phyloP scores from a whole-genome alignment of 495 filamentous ascomycete genomes.

The Terfezia boudieri region DNA sequence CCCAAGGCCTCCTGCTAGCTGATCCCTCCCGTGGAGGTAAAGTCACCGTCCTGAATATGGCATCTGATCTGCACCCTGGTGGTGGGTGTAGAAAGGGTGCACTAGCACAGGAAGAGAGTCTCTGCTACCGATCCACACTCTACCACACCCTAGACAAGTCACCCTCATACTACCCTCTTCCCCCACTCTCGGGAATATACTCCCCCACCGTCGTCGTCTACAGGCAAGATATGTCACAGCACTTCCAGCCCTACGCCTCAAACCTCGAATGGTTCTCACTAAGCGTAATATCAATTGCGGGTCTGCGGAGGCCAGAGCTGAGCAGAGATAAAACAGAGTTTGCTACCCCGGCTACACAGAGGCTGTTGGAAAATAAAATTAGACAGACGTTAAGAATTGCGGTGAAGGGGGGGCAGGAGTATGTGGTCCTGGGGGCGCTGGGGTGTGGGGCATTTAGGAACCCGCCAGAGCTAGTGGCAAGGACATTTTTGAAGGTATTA shows the following conservation, averaged over 20 bases:
- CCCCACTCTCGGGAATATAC: conserved; percentile 31
- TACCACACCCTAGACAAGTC: conserved; percentile 27
- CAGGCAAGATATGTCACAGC: conserved; percentile 20
- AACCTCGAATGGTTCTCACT: conserved; percentile 26
- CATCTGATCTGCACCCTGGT: conserved; percentile 31
- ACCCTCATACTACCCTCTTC: conserved; percentile 32
- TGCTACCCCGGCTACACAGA: conserved; percentile 27
- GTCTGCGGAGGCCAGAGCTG: conserved; percentile 26
- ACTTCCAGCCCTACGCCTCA: conserved; percentile 9
- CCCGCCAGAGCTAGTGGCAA: conserved; percentile 37
- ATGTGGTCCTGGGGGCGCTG: conserved; percentile 41
- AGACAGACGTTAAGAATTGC: conserved; percentile 35
- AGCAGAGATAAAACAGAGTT: conserved; percentile 9
- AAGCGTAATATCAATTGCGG: conserved; percentile 37
- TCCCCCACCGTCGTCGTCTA: conserved; percentile 32
- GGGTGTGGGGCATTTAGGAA: conserved; percentile 48
- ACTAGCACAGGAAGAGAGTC: conserved; percentile 40
- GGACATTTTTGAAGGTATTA: conserved; percentile 35
- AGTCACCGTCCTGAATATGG: conserved; percentile 38
- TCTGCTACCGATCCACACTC: conserved; percentile 43
- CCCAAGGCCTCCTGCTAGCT: not conserved
- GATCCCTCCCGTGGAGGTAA: conserved; percentile 1
- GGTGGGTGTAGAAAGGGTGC: conserved; percentile 37
- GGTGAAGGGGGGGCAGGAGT: conserved; percentile 26
- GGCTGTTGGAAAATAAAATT: conserved; percentile 31